Percentiles rank a stretch among this genome's conserved stretches.
phyloP scores from a whole-genome alignment of 306 rosid species.

The Inga leiocalycina region DNA sequence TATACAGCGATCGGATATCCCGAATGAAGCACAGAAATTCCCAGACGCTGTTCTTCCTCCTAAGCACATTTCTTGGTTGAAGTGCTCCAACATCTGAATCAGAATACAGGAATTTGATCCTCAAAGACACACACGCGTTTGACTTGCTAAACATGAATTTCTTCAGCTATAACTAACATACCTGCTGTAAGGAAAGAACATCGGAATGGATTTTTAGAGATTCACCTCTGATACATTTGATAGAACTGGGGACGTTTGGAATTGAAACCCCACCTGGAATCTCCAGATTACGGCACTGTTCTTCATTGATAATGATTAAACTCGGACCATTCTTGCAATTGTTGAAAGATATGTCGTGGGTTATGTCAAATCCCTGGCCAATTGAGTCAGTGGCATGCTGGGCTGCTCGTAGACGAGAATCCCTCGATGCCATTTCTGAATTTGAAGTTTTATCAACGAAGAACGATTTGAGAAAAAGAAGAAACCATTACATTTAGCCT shows the following conservation, averaged over 20 bases:
- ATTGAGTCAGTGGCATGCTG: conserved; percentile 75
- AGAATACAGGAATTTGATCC: neutral
- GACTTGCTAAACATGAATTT: neutral
- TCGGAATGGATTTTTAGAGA: conserved; percentile 52
- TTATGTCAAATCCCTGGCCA: conserved; percentile 57
- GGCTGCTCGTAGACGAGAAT: conserved; percentile 45
- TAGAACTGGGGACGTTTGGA: conserved; percentile 60
- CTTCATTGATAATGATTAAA: conserved; percentile 53
- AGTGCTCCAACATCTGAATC: conserved; percentile 84
- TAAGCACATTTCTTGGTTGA: conserved; percentile 75
- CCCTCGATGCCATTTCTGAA: conserved; percentile 58
- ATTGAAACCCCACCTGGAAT: conserved; percentile 72
- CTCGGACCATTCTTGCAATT: conserved; percentile 51
- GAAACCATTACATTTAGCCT: neutral
- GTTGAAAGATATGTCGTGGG: conserved; percentile 35
- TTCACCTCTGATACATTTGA: conserved; percentile 80
- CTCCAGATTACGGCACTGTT: conserved; percentile 42
- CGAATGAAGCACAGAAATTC: conserved; percentile 80
- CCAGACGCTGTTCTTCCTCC: conserved; percentile 76
- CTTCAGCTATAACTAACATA: neutral
- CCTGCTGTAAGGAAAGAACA: conserved; percentile 57
- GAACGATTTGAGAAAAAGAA: neutral
- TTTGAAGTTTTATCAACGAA: neutral
- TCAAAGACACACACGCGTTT: neutral
- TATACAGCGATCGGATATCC: conserved; percentile 61